phyloP scores from a whole-genome alignment of 805 yeast species.

The Kluyveromyces starmeri region DNA sequence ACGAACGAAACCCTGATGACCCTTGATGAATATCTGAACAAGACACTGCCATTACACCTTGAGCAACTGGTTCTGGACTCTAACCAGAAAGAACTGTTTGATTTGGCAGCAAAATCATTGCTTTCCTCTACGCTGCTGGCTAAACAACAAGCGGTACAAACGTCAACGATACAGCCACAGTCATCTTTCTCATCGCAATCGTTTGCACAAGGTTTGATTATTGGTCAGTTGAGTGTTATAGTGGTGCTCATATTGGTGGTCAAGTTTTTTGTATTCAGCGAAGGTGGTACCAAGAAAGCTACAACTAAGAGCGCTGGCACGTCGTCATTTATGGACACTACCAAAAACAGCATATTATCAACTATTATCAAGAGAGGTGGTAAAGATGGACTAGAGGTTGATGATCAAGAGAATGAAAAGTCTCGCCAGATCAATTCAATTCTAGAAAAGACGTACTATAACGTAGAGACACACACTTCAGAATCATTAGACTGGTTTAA shows the following conservation, averaged over 20 bases:
- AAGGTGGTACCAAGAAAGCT: constrained; percentile 26
- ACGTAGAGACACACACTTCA: constrained; percentile 76
- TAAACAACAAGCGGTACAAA: constrained; percentile 4
- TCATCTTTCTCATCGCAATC: constrained; percentile 39
- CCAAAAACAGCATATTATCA: constrained; percentile 10
- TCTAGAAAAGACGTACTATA: constrained; percentile 84
- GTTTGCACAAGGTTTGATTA: constrained; percentile 66
- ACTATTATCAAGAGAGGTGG: constrained; percentile 28
- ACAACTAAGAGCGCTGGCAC: constrained; percentile 31
- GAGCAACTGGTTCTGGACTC: constrained; percentile 25
- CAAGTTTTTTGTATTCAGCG: constrained; percentile 70
- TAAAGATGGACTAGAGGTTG: constrained; percentile 13
- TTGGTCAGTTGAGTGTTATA: constrained; percentile 70
- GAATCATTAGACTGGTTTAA: constrained; percentile 97
- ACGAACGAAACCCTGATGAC: constrained; percentile 23
- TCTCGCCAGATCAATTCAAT: constrained; percentile 37
- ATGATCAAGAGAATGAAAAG: constrained; percentile 21
- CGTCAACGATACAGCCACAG: neutral
- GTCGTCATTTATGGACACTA: constrained; percentile 13
- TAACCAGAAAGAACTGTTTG: constrained; percentile 10
- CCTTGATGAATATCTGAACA: constrained; percentile 31
- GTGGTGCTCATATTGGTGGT: constrained; percentile 54
- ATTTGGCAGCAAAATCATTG: constrained; percentile 7
- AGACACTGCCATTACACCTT: constrained; percentile 30
- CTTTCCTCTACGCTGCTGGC: constrained; percentile 5